Evolutionary conservation across 805 yeast species (phyloP), one percentile per base, ranked within the genome.

Genomic region (Candida peoriensis): DNA sequence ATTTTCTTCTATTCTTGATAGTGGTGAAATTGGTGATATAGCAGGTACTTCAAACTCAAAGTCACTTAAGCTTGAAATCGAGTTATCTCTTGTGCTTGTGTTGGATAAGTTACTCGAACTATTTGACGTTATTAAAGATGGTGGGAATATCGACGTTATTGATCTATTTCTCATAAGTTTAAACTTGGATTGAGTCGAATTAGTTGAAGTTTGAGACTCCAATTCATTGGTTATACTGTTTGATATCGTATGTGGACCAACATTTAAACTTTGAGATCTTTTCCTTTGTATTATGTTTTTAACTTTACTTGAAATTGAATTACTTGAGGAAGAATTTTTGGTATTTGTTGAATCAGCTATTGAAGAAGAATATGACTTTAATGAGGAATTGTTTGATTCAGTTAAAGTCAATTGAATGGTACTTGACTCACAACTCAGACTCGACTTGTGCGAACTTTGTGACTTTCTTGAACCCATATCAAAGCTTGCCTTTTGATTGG

Each of bases 71-170:
- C 49, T 45, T 3, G 54, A 46, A 11, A 50, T 43, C 17, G 56
- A 51, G 35, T 47, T 50, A 20, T 51, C 55, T 10, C 56, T 32
- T 18, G 52, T 43, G n/a, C n/a, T n/a, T n/a, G n/a, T n/a, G n/a
- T n/a, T n/a, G n/a, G n/a, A n/a, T n/a, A n/a, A n/a, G 19, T 38
- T 38, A 8, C 38, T 20, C 3, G 24, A 26, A 2, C 30, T 16
- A 5, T 41, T 15, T 8, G 40, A 25, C 8, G 16, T 17, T 8
- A 29, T 18, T 8, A 42, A 24, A 5, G 41, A 29, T 12, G 38
- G 32, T 13, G 44, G 41, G 16, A 39, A 30, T 2, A 38, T 23
- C 5, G 45, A 41, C 1, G 34, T 34, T 12, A 42, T 20, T 1
- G 46, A 42, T 32, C 19, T 42, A 24, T 42, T 42, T 28, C 44